phyloP scores from a whole-genome alignment of 2,329 filamentous ascomycete genomes.

The Hymenoscyphus infarciens region DNA sequence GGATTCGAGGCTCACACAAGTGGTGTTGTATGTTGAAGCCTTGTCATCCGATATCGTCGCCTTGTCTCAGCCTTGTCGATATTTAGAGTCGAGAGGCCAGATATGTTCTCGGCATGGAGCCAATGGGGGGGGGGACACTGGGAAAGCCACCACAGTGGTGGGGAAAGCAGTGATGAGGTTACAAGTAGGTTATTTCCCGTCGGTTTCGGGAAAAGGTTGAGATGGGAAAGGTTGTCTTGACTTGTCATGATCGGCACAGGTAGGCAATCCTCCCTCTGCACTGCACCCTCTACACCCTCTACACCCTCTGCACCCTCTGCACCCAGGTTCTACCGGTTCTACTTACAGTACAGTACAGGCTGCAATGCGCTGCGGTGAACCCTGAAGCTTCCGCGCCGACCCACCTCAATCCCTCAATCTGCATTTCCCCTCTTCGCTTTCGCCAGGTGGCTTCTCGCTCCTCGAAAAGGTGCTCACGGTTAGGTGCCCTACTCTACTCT shows the following conservation, averaged over 20 bases:
- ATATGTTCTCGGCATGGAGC: not conserved
- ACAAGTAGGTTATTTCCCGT: too few species aligned
- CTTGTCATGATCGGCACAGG: not conserved
- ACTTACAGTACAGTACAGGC: too few species aligned
- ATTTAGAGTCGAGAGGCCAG: constrained; percentile 5
- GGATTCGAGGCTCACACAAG: not conserved
- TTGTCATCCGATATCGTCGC: not conserved
- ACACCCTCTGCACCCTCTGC: too few species aligned
- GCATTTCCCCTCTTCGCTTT: not conserved
- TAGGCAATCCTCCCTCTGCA: not conserved
- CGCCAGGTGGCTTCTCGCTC: constrained; percentile 6
- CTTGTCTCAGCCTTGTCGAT: not conserved
- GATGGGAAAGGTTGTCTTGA: not conserved
- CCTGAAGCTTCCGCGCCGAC: not conserved
- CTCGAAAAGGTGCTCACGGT: too few species aligned
- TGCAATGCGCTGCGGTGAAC: constrained; percentile 1
- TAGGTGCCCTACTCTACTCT: too few species aligned
- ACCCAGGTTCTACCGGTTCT: too few species aligned
- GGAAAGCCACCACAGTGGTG: too few species aligned
- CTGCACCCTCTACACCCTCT: too few species aligned
- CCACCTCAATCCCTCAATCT: too few species aligned
- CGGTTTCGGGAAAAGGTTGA: not conserved
- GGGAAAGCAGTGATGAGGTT: not conserved
- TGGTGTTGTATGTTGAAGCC: not conserved
- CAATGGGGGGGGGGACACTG: not conserved